A percentile compares a stretch with the other conserved stretches of the same genome.
Conservation (phyloP, 306 rosid species). For the Oxytropis ochrocephala region DNA sequence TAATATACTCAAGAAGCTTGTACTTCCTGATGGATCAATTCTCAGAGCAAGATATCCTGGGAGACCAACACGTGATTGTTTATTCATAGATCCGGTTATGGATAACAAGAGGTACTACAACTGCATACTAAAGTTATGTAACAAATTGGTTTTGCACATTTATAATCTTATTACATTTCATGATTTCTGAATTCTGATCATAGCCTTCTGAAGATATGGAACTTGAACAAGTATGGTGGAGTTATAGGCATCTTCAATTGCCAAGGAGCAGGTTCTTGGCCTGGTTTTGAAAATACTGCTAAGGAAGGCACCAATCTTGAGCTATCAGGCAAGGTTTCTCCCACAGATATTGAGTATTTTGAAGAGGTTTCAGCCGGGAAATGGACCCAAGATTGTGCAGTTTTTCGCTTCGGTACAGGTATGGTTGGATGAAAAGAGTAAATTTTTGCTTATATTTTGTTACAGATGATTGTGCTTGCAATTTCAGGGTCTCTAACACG, state of each 20-base stretch:
- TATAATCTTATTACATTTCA: not conserved
- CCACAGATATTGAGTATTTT: conserved; percentile 2
- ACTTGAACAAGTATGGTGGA: conserved; percentile 15
- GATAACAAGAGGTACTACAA: not conserved
- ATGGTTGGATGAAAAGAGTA: no score
- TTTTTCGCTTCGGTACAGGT: not conserved
- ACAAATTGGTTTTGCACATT: not conserved
- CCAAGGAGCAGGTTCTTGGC: conserved; percentile 12
- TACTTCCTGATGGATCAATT: conserved; percentile 14
- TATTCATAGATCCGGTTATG: conserved; percentile 11
- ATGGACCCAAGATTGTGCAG: conserved; percentile 13
- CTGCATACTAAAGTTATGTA: not conserved
- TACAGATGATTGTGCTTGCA: not conserved
- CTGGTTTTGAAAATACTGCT: conserved; percentile 1
- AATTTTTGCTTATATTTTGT: no score
- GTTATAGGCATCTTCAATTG: conserved; percentile 8
- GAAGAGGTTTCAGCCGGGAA: not conserved
- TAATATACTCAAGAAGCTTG: conserved; percentile 7
- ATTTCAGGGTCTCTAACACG: not conserved
- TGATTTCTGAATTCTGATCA: not conserved
- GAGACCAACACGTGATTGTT: not conserved
- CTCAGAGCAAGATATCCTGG: conserved; percentile 10
- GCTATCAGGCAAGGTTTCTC: conserved; percentile 2
- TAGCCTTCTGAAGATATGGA: conserved; percentile 15
- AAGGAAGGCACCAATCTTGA: not conserved